Conservation (phyloP, 208 protist species). For the Trypanosoma scelopori region DNA sequence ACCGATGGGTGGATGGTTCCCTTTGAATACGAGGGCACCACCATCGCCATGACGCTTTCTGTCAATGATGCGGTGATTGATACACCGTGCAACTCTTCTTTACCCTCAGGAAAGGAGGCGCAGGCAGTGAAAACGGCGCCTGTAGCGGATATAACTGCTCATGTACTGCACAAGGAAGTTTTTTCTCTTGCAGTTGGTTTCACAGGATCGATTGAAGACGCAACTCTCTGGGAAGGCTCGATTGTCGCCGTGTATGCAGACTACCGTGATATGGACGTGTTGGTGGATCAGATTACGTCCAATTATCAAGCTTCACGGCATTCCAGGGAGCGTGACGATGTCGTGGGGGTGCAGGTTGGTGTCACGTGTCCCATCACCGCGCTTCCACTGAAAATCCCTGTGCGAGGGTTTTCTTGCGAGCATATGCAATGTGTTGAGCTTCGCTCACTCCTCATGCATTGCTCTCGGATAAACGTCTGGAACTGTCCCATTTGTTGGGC, state of each 20-base stretch:
- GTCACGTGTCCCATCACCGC: slow-evolving; percentile 69
- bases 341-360: slow-evolving; percentile 55
- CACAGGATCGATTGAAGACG: slow-evolving; percentile 41
- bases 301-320: slow-evolving; percentile 36
- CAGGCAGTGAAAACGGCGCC: slow-evolving; percentile 57
- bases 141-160: slow-evolving; percentile 58
- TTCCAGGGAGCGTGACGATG: slow-evolving; percentile 2
- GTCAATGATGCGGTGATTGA: slow-evolving; percentile 56
- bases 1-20: slow-evolving; percentile 73
- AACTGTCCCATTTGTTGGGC: slow-evolving; percentile 82
- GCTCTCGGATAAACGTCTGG: slow-evolving; percentile 70
- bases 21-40: slow-evolving; percentile 43
- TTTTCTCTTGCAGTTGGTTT: slow-evolving; percentile 64
- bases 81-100: slow-evolving; percentile 49
- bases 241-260: slow-evolving; percentile 77
- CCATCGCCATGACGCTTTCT: slow-evolving; percentile 58
- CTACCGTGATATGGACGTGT: slow-evolving; percentile 28
- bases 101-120: slow-evolving; percentile 62
- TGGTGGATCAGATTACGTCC: slow-evolving; percentile 41
- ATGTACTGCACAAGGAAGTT: slow-evolving; percentile 42
- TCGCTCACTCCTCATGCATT: slow-evolving; percentile 53
- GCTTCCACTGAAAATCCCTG: slow-evolving; percentile 56
- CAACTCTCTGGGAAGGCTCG: slow-evolving; percentile 65
- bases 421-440: slow-evolving; percentile 87
- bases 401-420: slow-evolving; percentile 60